Conservation (phyloP, 306 rosid species). For the Sindora glabra region DNA sequence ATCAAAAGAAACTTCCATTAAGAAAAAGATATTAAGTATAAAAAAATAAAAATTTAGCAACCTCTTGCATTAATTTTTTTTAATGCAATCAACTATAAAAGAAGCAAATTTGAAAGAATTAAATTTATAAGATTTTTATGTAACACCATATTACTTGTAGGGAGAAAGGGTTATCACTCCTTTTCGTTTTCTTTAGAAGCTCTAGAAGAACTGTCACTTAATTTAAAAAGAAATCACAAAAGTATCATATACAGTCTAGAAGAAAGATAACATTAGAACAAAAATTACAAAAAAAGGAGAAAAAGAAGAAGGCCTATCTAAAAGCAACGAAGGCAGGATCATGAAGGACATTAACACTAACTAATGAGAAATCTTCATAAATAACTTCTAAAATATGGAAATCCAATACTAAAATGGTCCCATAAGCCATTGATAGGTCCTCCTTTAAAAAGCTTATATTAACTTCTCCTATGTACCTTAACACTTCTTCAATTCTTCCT, state of each 20-base stretch:
- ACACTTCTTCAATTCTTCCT: conserved; percentile 8
- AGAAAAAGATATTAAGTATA: background rate
- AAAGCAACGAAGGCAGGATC: conserved; percentile 91
- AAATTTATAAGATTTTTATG: background rate
- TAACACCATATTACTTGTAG: conserved; percentile 51
- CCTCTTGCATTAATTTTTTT: background rate
- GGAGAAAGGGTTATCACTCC: conserved; percentile 37
- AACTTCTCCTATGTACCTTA: conserved; percentile 74
- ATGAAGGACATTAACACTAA: conserved; percentile 53
- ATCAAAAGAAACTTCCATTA: conserved; percentile 4
- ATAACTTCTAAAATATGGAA: conserved; percentile 43
- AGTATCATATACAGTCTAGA: background rate
- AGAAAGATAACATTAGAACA: background rate
- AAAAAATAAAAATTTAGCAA: background rate
- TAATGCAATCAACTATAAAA: too few relatives aligned
- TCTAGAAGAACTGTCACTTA: conserved; percentile 75
- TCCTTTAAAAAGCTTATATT: conserved; percentile 79
- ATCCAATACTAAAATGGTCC: conserved; percentile 67
- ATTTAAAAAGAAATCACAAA: background rate
- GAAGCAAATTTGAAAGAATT: background rate
- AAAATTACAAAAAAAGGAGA: background rate
- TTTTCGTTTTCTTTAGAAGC: conserved; percentile 70
- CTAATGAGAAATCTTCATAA: conserved; percentile 53
- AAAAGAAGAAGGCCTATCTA: conserved; percentile 70
- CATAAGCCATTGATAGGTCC: conserved; percentile 71